These are phyloP conservation scores for Verbascum thapsus DNA, from an alignment of 257 asterid species.

Conservation along the genomic window DNA sequence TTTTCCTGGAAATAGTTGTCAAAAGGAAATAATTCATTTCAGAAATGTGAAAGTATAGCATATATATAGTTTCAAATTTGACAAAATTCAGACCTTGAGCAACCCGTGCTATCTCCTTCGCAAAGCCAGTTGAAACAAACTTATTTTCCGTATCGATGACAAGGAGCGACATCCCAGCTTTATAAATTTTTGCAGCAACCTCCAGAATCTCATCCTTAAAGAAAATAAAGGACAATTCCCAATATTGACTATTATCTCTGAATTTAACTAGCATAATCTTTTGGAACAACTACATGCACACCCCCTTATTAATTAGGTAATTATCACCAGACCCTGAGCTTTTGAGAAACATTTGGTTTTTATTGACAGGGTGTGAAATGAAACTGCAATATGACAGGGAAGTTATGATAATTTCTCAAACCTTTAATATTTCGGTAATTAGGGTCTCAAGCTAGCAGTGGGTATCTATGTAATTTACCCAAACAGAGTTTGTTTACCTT, in stretches of 20 bases:
- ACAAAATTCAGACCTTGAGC: constrained; percentile 59
- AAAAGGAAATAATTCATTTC: neutral
- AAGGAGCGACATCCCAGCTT: constrained; percentile 48
- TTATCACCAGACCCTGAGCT: too few species aligned
- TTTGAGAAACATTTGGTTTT: too few species aligned
- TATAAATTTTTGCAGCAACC: constrained; percentile 64
- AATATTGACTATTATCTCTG: neutral
- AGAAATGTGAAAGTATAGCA: too few species aligned
- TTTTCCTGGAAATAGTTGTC: constrained; percentile 59
- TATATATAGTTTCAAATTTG: neutral
- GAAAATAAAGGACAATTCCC: constrained; percentile 41
- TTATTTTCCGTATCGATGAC: constrained; percentile 54
- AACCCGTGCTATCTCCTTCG: constrained; percentile 98
- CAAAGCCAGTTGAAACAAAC: constrained; percentile 96
- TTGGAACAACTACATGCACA: too few species aligned
- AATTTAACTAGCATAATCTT: too few species aligned
- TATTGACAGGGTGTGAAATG: too few species aligned
- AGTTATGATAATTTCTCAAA: too few species aligned
- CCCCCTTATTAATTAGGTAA: too few species aligned
- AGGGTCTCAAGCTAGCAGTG: too few species aligned
- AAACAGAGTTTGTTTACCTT: constrained; percentile 63
- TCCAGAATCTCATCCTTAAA: constrained; percentile 67
- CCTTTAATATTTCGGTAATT: too few species aligned
- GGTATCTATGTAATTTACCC: too few species aligned
- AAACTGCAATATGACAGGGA: too few species aligned